Evolutionary conservation across 1,284 basidiomycete species (phyloP).

Genomic region (Apiotrichum gracile): DNA sequence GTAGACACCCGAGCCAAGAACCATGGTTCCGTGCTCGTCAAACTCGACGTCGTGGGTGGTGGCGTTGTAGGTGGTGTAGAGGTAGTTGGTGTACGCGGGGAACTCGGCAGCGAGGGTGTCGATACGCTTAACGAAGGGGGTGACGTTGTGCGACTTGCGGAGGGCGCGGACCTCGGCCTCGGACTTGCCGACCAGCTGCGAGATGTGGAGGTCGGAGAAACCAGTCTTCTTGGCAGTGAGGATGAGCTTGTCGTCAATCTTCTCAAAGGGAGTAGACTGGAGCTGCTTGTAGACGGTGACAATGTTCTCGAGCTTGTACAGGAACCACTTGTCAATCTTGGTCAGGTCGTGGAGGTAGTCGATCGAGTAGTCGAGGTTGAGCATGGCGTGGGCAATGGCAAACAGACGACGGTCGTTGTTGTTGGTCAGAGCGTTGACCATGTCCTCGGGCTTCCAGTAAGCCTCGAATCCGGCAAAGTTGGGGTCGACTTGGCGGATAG

Average conservation of each 20-base stretch:
- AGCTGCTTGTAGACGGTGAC: constrained; percentile 69
- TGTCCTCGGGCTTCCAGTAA: constrained; percentile 65
- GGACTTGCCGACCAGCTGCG: constrained; percentile 61
- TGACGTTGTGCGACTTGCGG: constrained; percentile 81
- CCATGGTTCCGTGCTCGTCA: constrained; percentile 96
- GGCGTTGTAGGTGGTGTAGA: constrained; percentile 99
- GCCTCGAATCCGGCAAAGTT: constrained; percentile 61
- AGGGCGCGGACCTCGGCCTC: constrained; percentile 75
- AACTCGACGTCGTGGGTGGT: constrained; percentile 94
- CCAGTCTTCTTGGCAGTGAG: constrained; percentile 81
- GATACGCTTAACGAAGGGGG: constrained; percentile 98
- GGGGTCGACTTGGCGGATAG: constrained; percentile 94
- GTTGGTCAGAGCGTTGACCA: constrained; percentile 65
- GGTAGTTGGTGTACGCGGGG: constrained; percentile 98
- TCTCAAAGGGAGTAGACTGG: constrained; percentile 63
- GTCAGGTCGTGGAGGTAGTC: constrained; percentile 88
- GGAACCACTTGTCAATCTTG: constrained; percentile 99
- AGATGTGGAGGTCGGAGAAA: constrained; percentile 91
- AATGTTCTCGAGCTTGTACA: constrained; percentile 91
- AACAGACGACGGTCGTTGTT: constrained; percentile 84
- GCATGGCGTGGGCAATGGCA: constrained; percentile 86
- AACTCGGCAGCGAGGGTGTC: constrained; percentile 98
- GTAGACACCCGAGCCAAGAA: constrained; percentile 97
- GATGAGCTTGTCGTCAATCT: constrained; percentile 61
- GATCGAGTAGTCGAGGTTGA: constrained; percentile 84